Percentiles rank a stretch among this genome's conserved stretches.
Evolutionary conservation across 345 rosid species (phyloP).

Genomic region (Gossypium bickii): DNA sequence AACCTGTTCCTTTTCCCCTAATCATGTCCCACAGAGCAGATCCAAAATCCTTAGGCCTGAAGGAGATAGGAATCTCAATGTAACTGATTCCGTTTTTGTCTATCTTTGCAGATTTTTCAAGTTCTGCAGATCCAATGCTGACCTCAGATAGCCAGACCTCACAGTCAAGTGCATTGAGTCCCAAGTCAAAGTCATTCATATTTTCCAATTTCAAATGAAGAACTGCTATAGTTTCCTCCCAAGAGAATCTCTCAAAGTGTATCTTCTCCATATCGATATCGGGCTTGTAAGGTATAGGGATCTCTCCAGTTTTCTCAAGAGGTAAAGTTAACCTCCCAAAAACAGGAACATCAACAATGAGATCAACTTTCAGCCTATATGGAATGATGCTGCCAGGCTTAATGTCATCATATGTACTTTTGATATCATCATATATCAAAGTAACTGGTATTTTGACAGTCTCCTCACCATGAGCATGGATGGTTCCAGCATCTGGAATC

Average conservation of each 20-base stretch:
- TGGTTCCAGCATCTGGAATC: slow-evolving; percentile 94
- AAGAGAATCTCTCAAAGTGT: slow-evolving; percentile 65
- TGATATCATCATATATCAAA: slow-evolving; percentile 81
- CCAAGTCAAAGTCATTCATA: slow-evolving; percentile 85
- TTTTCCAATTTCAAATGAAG: slow-evolving; percentile 85
- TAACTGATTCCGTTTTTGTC: slow-evolving; percentile 61
- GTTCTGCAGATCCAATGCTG: slow-evolving; percentile 76
- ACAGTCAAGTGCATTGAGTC: slow-evolving; percentile 70
- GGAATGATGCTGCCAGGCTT: slow-evolving; percentile 90
- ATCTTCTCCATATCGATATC: slow-evolving; percentile 83
- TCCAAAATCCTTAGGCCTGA: slow-evolving; percentile 94
- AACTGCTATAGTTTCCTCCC: slow-evolving; percentile 81
- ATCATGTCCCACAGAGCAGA: slow-evolving; percentile 99
- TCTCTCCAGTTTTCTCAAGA: slow-evolving; percentile 89
- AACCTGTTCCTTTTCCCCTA: slow-evolving; percentile 89
- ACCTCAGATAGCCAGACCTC: slow-evolving; percentile 74
- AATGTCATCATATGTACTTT: slow-evolving; percentile 68
- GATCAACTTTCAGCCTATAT: slow-evolving; percentile 77
- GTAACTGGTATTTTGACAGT: slow-evolving; percentile 80
- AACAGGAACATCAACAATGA: slow-evolving; percentile 80
- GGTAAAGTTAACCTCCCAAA: slow-evolving; percentile 88
- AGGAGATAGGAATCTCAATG: slow-evolving; percentile 75
- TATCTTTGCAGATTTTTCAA: slow-evolving; percentile 51
- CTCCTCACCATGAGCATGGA: slow-evolving; percentile 88
- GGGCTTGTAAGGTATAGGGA: slow-evolving; percentile 94